Base-by-base conservation (phyloP, 2,329 filamentous ascomycete genomes). In the Hyphodiscus sp. region DNA sequence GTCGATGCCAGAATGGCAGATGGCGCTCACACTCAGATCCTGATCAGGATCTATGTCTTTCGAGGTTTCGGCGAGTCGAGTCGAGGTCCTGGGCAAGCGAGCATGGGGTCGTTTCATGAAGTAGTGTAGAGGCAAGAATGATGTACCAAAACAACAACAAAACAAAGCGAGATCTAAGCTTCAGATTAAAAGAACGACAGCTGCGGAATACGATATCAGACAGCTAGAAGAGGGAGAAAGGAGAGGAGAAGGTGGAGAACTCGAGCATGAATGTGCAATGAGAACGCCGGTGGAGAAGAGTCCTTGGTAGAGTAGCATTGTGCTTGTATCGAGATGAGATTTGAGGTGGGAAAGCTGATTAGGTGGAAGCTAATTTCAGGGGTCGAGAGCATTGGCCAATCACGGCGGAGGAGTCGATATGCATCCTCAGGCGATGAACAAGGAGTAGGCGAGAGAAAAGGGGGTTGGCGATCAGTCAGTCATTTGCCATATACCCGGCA, bases 121-220 rank as follows among this genome's bases (percentile, higher is more conserved):
- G 7, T 13, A 13, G 33, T 33, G 29, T 7, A 33, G 16, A 38
- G 33, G 33, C 2, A 38, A 13, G 33, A 38, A 38, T 49, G 29
- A 41, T 41, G 13, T 19, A 20, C 26, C n/a, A n/a, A n/a, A n/a
- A 41, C 38, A 2, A 41, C 33, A 49, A 41, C 8, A 8, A 26
- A 26, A 26, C 4, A 26, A 41, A 18, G 33, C 20, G 16, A 30
- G 1, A 2, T 16, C 6, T 23, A 19, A 26, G 18, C 5, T 20
- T 16, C 23, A 26, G 23, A 26, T 19, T 43, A 50, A 50, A n/a
- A 23, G 49, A 51, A 42, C 20, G 49, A 11, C 49, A 20, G 49
- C 43, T 45, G 49, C 42, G 30, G 49, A 44, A 50, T 38, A 43
- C 45, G 29, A 47, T 15, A 33, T 33, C 45, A 47, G 45, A 47